Percentiles rank a stretch among this genome's conserved stretches.
Conservation (phyloP, 2,329 filamentous ascomycete species). For the Hyphodiscus sp. region DNA sequence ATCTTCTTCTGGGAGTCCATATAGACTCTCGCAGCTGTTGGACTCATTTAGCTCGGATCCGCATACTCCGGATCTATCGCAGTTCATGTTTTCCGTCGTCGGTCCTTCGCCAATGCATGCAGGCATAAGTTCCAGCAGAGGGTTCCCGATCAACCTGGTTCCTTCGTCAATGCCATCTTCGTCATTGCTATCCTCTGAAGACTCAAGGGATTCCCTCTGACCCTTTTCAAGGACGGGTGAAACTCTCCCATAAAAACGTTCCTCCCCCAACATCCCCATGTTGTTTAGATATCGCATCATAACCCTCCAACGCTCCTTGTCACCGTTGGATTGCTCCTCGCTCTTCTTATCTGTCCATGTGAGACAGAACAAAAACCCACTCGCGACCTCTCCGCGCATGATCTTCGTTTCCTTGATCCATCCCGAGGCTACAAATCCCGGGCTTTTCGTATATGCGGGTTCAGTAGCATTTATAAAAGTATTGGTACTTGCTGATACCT, state of each 20-base stretch:
- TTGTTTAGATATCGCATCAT: not conserved
- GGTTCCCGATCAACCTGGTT: not conserved
- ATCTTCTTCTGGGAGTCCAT: too few species aligned
- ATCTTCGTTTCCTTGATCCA: not conserved
- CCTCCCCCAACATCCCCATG: not conserved
- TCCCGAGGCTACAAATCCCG: not conserved
- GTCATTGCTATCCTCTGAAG: not conserved
- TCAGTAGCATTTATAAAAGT: not conserved
- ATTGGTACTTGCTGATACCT: not conserved
- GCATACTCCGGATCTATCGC: too few species aligned
- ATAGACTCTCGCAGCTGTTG: too few species aligned
- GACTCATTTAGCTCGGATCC: too few species aligned
- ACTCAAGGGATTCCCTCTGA: not conserved
- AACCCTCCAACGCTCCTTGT: not conserved
- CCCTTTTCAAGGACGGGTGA: not conserved
- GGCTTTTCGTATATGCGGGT: not conserved
- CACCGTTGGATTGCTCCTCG: not conserved
- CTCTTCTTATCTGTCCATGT: not conserved
- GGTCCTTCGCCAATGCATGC: not conserved
- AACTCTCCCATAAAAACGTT: not conserved
- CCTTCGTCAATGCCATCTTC: not conserved
- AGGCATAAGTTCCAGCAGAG: not conserved
- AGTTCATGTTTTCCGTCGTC: too few species aligned
- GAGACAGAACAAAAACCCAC: not conserved
- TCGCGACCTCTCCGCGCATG: not conserved